Base-by-base conservation (phyloP, 2,329 filamentous ascomycete genomes). In the Botryosphaeria dothidea region DNA sequence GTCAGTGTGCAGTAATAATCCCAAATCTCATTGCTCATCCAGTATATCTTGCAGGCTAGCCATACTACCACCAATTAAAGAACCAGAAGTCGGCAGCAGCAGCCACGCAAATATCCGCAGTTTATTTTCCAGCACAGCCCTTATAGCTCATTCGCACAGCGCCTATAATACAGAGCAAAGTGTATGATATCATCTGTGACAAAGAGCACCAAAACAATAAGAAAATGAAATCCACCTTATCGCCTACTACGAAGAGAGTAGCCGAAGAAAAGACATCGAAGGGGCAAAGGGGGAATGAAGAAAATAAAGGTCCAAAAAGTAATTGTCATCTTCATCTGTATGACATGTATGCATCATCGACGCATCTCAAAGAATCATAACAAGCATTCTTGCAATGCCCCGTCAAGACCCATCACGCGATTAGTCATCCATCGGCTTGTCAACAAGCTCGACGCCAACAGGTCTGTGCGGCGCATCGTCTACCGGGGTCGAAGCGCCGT, bases 371-470 rank as follows among this genome's bases (percentile, higher is more conserved):
- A 43, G 56, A 60, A 60, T 60, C 56, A 60, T 60, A 46, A 60
- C 27, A 19, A 15, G 49, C 49, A 52, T 41, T n/a, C 29, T 21
- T 6, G 49, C 49, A 52, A 15, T 21, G 15, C 9, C 9, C 25
- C 48, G 17, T n/a, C 25, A 29, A 21, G 17, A 27, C 13, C 27
- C n/a, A 21, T 60, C 38, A 4, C 51, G 38, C 54, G 21, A 31
- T 62, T 29, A 91, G 77, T 92, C 89, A 78, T 92, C 89, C 88
- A 92, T 92, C n/a, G 90, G 88, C 77, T 86, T 88, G 75, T 93
- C 90, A 72, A 87, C 87, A 72, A 93, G 81, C 69, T 88, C 89
- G 46, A 92, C 89, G 6, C 88, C 86, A 58, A 80, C 76, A 51
- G 72, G 70, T 63, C 75, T 75, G 65, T 69, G 65, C 56, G 68